Conservation (phyloP, 257 asterid species). For the Gentiana dahurica region DNA sequence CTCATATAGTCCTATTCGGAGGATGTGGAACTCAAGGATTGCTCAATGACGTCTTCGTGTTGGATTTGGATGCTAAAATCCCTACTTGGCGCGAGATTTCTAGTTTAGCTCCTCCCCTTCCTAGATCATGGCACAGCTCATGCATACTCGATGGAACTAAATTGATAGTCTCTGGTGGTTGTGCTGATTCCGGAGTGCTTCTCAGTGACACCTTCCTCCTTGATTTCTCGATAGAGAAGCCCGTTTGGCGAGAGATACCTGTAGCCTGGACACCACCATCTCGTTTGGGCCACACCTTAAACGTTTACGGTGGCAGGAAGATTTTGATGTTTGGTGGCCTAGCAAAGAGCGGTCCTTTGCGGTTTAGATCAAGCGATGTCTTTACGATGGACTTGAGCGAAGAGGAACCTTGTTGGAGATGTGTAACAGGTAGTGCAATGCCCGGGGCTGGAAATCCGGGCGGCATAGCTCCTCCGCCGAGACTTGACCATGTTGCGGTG, state of each 20-base stretch:
- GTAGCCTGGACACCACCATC: constrained; percentile 89
- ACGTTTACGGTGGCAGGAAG: constrained; percentile 76
- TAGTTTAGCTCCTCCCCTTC: constrained; percentile 89
- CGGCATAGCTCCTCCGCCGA: constrained; percentile 89
- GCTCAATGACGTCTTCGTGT: constrained; percentile 78
- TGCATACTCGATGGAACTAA: constrained; percentile 93
- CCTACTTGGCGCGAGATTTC: constrained; percentile 92
- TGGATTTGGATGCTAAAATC: constrained; percentile 82
- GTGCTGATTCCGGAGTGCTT: constrained; percentile 84
- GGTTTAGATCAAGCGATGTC: constrained; percentile 89
- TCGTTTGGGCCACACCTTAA: constrained; percentile 77
- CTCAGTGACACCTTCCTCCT: constrained; percentile 79
- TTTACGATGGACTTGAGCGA: constrained; percentile 91
- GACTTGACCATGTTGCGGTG: constrained; percentile 94
- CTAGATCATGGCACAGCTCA: constrained; percentile 98
- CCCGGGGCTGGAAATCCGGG: constrained; percentile 97
- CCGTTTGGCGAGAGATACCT: constrained; percentile 82
- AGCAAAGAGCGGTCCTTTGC: constrained; percentile 67
- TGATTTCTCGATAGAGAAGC: constrained; percentile 77
- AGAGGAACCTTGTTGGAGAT: constrained; percentile 86
- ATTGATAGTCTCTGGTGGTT: constrained; percentile 92
- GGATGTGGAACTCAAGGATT: constrained; percentile 95
- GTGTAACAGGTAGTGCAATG: constrained; percentile 86
- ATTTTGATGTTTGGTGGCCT: constrained; percentile 94
- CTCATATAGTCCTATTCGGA: constrained; percentile 78